These are phyloP conservation scores for Solanum etuberosum DNA, from an alignment of 257 asterid genomes.

Conservation along the genomic window DNA sequence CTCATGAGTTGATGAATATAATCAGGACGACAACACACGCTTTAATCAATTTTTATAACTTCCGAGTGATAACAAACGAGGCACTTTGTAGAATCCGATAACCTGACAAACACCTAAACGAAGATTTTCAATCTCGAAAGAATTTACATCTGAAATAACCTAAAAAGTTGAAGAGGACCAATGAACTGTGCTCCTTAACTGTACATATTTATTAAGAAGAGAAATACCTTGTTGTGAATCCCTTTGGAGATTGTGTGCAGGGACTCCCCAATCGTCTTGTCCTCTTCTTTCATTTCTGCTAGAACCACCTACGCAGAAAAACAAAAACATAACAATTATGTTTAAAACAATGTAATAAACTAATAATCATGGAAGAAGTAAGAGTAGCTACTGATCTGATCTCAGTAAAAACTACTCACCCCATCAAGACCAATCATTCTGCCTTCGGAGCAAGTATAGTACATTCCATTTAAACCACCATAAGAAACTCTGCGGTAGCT, in stretches of 20 bases:
- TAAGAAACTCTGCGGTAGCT: constrained; percentile 49
- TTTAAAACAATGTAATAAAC: not conserved
- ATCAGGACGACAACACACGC: not conserved
- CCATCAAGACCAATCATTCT: constrained; percentile 61
- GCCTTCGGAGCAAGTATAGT: constrained; percentile 54
- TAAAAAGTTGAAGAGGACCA: not conserved
- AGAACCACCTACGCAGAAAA: constrained; percentile 35
- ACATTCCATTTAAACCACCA: constrained; percentile 54
- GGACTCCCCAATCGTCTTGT: constrained; percentile 50
- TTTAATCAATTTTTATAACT: not conserved
- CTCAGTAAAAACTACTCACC: constrained; percentile 30
- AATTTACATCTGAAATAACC: not conserved
- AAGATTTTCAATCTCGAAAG: not conserved
- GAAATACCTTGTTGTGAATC: constrained; percentile 47
- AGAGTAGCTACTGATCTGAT: not conserved
- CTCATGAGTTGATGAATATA: not conserved
- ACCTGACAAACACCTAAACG: not conserved
- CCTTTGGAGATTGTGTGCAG: constrained; percentile 71
- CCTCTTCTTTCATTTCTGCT: constrained; percentile 74
- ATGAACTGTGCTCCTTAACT: not conserved
- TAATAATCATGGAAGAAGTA: not conserved
- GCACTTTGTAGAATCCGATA: not conserved
- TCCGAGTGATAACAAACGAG: not conserved
- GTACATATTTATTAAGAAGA: not conserved
- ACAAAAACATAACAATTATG: not conserved